Evolutionary conservation across 371 early-diverging fungal genomes (phyloP).

Genomic region (Gilbertella persicaria): DNA sequence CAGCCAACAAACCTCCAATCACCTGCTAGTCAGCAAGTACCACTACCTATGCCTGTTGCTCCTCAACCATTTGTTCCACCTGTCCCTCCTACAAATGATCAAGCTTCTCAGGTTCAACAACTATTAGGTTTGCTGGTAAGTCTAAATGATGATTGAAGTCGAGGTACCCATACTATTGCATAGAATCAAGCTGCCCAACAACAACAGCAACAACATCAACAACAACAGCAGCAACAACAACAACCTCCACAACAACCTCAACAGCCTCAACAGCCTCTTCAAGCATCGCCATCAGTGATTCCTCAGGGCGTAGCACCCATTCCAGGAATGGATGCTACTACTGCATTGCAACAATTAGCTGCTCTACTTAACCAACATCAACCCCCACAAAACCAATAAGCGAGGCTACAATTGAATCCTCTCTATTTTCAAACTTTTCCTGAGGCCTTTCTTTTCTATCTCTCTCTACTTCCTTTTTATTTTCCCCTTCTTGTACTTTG

Average conservation of each 20-base stretch:
- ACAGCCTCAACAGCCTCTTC: not conserved
- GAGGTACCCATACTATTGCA: not conserved
- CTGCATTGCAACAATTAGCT: not conserved
- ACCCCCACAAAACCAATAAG: constrained; percentile 1
- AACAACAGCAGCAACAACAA: constrained; percentile 10
- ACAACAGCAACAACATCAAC: constrained; percentile 9
- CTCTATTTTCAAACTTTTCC: too few relatives aligned
- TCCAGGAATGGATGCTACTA: not conserved
- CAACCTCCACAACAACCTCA: not conserved
- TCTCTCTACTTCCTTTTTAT: not conserved
- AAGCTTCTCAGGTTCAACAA: constrained; percentile 29
- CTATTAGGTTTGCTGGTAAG: constrained; percentile 30
- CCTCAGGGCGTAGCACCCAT: not conserved
- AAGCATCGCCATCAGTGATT: not conserved
- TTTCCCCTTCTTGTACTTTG: not conserved
- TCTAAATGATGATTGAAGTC: not conserved
- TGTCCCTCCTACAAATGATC: constrained; percentile 19
- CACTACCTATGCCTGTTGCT: constrained; percentile 7
- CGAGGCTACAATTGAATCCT: not conserved
- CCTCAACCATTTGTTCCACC: constrained; percentile 15
- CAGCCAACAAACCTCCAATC: constrained; percentile 9
- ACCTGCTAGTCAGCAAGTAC: constrained; percentile 1
- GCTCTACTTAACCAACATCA: not conserved
- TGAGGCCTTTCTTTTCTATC: not conserved
- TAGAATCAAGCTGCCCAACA: constrained; percentile 27